Conservation (phyloP, 495 filamentous ascomycete species). For the Trichocladium antarcticum region DNA sequence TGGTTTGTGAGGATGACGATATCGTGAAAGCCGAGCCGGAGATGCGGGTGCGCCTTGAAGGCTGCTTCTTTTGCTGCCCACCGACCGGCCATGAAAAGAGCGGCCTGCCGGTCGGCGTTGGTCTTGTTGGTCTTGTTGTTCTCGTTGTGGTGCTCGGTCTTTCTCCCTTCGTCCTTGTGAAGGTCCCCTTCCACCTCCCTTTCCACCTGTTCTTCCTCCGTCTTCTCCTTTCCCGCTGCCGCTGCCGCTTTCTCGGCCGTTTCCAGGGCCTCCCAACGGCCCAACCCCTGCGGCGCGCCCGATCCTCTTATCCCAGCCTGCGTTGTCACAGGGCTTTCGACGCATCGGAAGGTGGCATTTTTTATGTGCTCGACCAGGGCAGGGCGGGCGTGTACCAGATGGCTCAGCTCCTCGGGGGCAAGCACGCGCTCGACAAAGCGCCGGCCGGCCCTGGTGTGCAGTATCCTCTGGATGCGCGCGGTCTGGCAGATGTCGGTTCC, state of each 20-base stretch:
- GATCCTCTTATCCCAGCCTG: too few relatives aligned
- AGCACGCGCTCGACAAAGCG: slow-evolving; percentile 36
- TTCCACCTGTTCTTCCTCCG: neutral
- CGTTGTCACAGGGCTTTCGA: neutral
- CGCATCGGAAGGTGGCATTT: neutral
- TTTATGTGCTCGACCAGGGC: neutral
- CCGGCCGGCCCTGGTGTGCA: slow-evolving; percentile 4
- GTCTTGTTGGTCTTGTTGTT: too few relatives aligned
- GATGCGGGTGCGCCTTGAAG: slow-evolving; percentile 46
- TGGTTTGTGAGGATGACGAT: slow-evolving; percentile 29
- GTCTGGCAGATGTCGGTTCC: slow-evolving; percentile 50
- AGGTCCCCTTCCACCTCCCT: neutral
- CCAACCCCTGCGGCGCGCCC: too few relatives aligned
- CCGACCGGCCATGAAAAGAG: slow-evolving; percentile 18
- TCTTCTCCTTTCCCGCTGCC: neutral
- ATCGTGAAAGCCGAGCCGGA: slow-evolving; percentile 35
- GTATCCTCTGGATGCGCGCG: slow-evolving; percentile 30
- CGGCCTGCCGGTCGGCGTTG: too few relatives aligned
- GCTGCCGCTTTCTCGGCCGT: too few relatives aligned
- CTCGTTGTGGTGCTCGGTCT: too few relatives aligned
- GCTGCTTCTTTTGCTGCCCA: slow-evolving; percentile 56
- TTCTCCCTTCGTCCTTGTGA: too few relatives aligned
- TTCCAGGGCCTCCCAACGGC: too few relatives aligned
- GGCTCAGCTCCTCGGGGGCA: slow-evolving; percentile 25
- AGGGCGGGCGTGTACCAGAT: neutral